These are phyloP conservation scores for Aphanocladium album DNA, from an alignment of 2,329 filamentous ascomycete genomes.

Conservation along the genomic window DNA sequence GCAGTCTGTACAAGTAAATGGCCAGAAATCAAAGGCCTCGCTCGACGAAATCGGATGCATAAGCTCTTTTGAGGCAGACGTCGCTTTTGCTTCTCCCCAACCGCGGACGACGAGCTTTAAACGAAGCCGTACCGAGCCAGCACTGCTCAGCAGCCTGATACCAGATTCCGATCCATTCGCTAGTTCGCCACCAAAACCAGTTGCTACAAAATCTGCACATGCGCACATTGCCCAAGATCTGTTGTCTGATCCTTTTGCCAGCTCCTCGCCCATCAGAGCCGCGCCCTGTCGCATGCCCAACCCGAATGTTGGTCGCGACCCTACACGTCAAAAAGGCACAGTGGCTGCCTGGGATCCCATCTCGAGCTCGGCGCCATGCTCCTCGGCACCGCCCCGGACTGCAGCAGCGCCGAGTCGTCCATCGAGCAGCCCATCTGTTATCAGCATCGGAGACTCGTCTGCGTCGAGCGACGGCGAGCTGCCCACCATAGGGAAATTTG, in stretches of 20 bases:
- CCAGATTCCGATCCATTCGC: constrained; percentile 29
- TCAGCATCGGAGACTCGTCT: constrained; percentile 32
- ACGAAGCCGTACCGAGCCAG: background rate
- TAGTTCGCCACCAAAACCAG: too few species aligned
- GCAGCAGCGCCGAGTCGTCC: constrained; percentile 26
- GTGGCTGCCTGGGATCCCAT: constrained; percentile 43
- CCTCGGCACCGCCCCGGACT: constrained; percentile 16
- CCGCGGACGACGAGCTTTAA: background rate
- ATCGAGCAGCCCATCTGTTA: constrained; percentile 22
- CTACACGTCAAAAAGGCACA: background rate
- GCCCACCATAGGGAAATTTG: constrained; percentile 41
- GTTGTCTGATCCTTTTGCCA: constrained; percentile 9
- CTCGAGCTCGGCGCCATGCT: constrained; percentile 45
- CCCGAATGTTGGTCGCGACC: background rate
- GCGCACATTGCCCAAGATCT: background rate
- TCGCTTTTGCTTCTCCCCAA: background rate
- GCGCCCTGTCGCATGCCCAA: background rate
- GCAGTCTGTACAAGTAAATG: background rate
- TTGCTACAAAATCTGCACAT: constrained; percentile 1
- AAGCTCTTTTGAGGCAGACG: constrained; percentile 23
- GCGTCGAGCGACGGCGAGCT: constrained; percentile 45
- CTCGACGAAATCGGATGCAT: constrained; percentile 32
- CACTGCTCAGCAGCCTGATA: background rate
- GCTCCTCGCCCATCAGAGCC: constrained; percentile 14
- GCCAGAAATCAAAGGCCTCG: background rate